A percentile compares a stretch with the other conserved stretches of the same genome.
phyloP scores from a whole-genome alignment of 2,329 filamentous ascomycete species.

The Parafenestella ontariensis region DNA sequence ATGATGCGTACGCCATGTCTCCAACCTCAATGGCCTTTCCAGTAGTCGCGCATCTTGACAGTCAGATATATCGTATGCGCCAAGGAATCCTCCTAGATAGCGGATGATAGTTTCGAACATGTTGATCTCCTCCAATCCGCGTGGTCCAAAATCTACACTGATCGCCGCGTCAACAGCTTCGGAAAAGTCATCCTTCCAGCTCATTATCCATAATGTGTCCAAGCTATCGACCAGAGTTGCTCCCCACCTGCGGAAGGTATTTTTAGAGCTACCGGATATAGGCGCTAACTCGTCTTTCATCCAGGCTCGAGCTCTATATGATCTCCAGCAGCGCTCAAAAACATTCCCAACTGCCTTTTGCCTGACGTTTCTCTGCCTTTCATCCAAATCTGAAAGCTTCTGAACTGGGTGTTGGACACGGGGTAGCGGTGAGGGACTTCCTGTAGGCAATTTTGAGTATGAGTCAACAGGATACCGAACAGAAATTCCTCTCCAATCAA shows the following conservation, averaged over 20 bases:
- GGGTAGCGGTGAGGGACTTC: slow-evolving; percentile 1
- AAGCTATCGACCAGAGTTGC: slow-evolving; percentile 54
- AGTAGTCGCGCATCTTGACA: slow-evolving; percentile 69
- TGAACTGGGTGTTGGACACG: slow-evolving; percentile 11
- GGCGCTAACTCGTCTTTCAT: slow-evolving; percentile 56
- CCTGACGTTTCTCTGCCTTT: neutral
- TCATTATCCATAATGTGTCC: slow-evolving; percentile 57
- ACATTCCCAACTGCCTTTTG: slow-evolving; percentile 46
- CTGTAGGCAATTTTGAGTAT: slow-evolving; percentile 11
- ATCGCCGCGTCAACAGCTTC: slow-evolving; percentile 52
- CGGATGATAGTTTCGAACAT: slow-evolving; percentile 67
- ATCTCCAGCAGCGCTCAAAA: slow-evolving; percentile 51
- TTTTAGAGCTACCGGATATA: slow-evolving; percentile 45
- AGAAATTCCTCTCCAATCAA: slow-evolving; percentile 22
- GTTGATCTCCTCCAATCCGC: slow-evolving; percentile 50
- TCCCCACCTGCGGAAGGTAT: slow-evolving; percentile 56
- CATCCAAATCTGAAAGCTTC: neutral
- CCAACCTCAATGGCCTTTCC: slow-evolving; percentile 80
- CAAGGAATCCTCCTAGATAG: slow-evolving; percentile 84
- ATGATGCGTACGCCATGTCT: slow-evolving; percentile 79
- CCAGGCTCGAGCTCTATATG: slow-evolving; percentile 60
- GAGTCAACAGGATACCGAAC: slow-evolving; percentile 13
- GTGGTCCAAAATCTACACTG: slow-evolving; percentile 52
- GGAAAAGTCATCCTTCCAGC: slow-evolving; percentile 53
- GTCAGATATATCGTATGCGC: slow-evolving; percentile 85